Conservation (phyloP, 2,329 filamentous ascomycete genomes). For the Fusarium sp. region DNA sequence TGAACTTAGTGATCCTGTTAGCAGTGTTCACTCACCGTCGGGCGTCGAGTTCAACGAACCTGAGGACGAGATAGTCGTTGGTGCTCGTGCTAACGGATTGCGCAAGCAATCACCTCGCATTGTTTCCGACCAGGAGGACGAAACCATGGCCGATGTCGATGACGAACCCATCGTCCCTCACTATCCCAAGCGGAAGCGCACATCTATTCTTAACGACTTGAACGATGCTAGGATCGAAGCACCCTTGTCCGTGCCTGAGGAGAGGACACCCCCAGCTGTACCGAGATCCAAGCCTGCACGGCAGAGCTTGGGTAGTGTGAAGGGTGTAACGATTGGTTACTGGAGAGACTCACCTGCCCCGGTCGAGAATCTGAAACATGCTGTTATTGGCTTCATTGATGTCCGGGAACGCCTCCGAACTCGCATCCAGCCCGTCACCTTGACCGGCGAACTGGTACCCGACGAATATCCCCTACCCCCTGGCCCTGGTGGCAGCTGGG, state of each 20-base stretch:
- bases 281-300: slow-evolving; percentile 47
- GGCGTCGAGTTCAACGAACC: slow-evolving; percentile 54
- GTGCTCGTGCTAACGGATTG: slow-evolving; percentile 55
- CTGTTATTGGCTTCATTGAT: slow-evolving; percentile 73
- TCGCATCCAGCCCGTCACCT: slow-evolving; percentile 64
- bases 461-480: slow-evolving; percentile 63
- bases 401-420: slow-evolving; percentile 71
- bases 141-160: slow-evolving; percentile 57
- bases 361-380: slow-evolving; percentile 64
- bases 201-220: slow-evolving; percentile 62
- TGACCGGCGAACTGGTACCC: slow-evolving; percentile 61
- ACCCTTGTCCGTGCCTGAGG: slow-evolving; percentile 49
- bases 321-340: slow-evolving; percentile 66
- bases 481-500: slow-evolving; percentile 73
- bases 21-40: slow-evolving; percentile 53
- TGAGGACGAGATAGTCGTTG: slow-evolving; percentile 67
- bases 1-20: slow-evolving; percentile 59
- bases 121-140: slow-evolving; percentile 56
- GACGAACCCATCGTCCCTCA: slow-evolving; percentile 54
- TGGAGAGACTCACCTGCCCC: slow-evolving; percentile 71
- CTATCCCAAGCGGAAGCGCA: slow-evolving; percentile 69
- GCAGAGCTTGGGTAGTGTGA: slow-evolving; percentile 51
- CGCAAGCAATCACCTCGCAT: slow-evolving; percentile 53
- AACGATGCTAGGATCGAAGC: slow-evolving; percentile 62
- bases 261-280: slow-evolving; percentile 39